Base-by-base conservation (phyloP, 163 green algal species). In the Smithsoniella earleae region DNA sequence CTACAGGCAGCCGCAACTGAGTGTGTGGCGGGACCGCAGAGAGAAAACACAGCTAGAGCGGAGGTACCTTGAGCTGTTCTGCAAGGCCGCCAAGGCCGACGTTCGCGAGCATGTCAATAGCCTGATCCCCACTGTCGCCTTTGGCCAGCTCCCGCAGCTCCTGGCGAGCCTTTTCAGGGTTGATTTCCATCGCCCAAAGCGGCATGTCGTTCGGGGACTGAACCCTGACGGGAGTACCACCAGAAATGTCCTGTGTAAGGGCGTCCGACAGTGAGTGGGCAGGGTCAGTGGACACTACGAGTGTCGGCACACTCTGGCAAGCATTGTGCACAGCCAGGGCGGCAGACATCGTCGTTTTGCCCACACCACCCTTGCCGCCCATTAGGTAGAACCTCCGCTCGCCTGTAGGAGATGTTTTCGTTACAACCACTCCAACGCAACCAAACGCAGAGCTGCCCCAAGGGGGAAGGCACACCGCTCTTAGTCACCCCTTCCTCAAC, bases 271-370 rank as follows among this genome's bases (percentile, higher is more conserved):
- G 82, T 8, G 90, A 97, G 83, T 98, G 94, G 3, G 94, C 94
- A 0, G 94, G 94, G 76, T 99, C 94, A 2, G 94, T 98, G 40
- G 90, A 97, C 13, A 98, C 92, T 16, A 98, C 83, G 16, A 89
- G 78, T 16, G 90, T 95, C 31, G 78, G 72, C 58, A 91, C 80
- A 0, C 90, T 92, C 25, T 81, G 76, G 2, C 62, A 54, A 0
- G 91, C 94, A 62, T 96, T 89, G 33, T 84, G 69, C 28, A 96
- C 81, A 4, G 80, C 93, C 46, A 99, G 80, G 16, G 83, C 83
- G 46, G 89, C 77, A 2, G 88, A 83, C 63, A 86, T 86, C 77
- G 83, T 93, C 38, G 90, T 97, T 83, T 96, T 96, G 73, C 89
- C 89, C 20, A 96, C 89, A 46, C 92, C 91, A 36, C 91, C 90